Conservation (phyloP, 129 eudicot species). For the Arctium minus region DNA sequence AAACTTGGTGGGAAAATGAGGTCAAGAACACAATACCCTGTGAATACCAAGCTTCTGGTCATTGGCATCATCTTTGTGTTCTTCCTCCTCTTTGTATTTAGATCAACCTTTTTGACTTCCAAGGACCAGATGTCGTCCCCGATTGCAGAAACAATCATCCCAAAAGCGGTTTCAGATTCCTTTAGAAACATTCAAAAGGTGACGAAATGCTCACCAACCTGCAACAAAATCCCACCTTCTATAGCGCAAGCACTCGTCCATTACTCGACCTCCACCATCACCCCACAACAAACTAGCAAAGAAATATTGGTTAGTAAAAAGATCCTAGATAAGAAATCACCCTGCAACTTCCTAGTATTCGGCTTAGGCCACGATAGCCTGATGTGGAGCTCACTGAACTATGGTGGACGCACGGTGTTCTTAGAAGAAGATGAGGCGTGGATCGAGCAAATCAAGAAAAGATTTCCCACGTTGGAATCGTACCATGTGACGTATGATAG, state of each 20-base stretch:
- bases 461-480: slow-evolving; percentile 82
- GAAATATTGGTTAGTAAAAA: slow-evolving; percentile 69
- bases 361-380: slow-evolving; percentile 96
- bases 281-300: slow-evolving; percentile 89
- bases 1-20: slow-evolving; percentile 46
- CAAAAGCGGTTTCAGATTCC: slow-evolving; percentile 28
- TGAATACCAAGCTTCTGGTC: slow-evolving; percentile 54
- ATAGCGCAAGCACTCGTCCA: slow-evolving; percentile 72
- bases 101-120: slow-evolving; percentile 59
- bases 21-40: slow-evolving; percentile 52
- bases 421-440: slow-evolving; percentile 87
- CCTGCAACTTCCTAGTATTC: slow-evolving; percentile 85
- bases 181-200: slow-evolving; percentile 12
- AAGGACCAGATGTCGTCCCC: slow-evolving; percentile 27
- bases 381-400: slow-evolving; percentile 88
- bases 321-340: slow-evolving; percentile 69
- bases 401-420: slow-evolving; percentile 75
- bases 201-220: slow-evolving; percentile 47
- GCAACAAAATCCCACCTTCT: slow-evolving; percentile 79
- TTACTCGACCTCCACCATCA: slow-evolving; percentile 90
- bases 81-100: slow-evolving; percentile 55
- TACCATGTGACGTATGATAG: slow-evolving; percentile 79
- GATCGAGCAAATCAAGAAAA: slow-evolving; percentile 72
- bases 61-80: slow-evolving; percentile 42
- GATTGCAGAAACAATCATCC: slow-evolving; percentile 21